Evolutionary conservation across 768 basidiomycete species (phyloP).

Genomic region (Trametes sanguinea): DNA sequence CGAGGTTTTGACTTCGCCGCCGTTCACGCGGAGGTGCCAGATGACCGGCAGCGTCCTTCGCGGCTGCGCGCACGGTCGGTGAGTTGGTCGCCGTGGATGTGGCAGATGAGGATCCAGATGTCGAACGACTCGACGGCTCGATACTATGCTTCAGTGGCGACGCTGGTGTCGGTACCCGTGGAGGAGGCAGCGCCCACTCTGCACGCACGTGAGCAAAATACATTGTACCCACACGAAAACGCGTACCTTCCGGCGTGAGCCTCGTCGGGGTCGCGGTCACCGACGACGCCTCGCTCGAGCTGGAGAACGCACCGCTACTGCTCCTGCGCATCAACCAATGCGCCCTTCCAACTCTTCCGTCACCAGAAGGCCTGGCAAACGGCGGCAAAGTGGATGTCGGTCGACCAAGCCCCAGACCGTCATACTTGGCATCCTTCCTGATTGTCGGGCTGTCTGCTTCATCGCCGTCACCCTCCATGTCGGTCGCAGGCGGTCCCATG

Average conservation of each 20-base stretch:
- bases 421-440: slow-evolving; percentile 54
- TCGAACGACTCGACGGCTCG: slow-evolving; percentile 46
- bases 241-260: slow-evolving; percentile 49
- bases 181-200: slow-evolving; percentile 61
- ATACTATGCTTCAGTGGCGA: slow-evolving; percentile 48
- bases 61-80: slow-evolving; percentile 22
- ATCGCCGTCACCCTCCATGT: slow-evolving; percentile 54
- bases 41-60: slow-evolving; percentile 6
- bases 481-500: slow-evolving; percentile 13
- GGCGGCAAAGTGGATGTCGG: slow-evolving; percentile 38
- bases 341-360: slow-evolving; percentile 37
- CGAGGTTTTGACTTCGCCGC: slow-evolving; percentile 11
- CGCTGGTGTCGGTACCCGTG: slow-evolving; percentile 48
- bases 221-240: not conserved
- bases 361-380: slow-evolving; percentile 23
- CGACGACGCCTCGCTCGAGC: slow-evolving; percentile 63
- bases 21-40: slow-evolving; percentile 6
- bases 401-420: slow-evolving; percentile 66
- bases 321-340: slow-evolving; percentile 74
- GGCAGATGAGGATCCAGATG: slow-evolving; percentile 60
- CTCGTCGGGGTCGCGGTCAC: slow-evolving; percentile 63
- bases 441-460: slow-evolving; percentile 66
- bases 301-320: slow-evolving; percentile 82
- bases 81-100: slow-evolving; percentile 33
- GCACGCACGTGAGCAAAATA: slow-evolving; percentile 17